These are phyloP conservation scores for Erythrophleum fordii DNA, from an alignment of 306 rosid species.

Conservation along the genomic window DNA sequence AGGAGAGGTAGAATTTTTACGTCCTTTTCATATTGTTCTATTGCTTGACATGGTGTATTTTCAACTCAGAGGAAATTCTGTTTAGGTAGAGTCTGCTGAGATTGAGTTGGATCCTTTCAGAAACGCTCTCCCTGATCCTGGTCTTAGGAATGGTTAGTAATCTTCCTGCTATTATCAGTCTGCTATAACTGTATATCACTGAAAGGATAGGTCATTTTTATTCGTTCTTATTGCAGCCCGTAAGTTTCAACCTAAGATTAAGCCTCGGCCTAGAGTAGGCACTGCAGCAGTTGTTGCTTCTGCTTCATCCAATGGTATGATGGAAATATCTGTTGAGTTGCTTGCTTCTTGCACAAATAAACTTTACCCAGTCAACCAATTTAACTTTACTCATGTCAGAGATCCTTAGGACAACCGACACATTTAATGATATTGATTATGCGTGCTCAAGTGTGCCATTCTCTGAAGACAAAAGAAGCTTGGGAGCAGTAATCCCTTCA, in stretches of 20 bases:
- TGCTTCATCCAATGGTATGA: constrained; percentile 35
- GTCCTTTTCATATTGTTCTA: neutral
- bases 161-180: constrained; percentile 9
- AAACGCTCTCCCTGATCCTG: constrained; percentile 48
- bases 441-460: constrained; percentile 36
- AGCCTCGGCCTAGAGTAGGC: constrained; percentile 55
- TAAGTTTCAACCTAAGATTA: constrained; percentile 66
- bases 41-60: constrained; percentile 29
- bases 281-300: constrained; percentile 36
- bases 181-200: constrained; percentile 1
- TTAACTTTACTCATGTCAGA: constrained; percentile 38
- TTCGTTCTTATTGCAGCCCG: constrained; percentile 42
- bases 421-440: constrained; percentile 31
- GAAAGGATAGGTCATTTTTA: constrained; percentile 28
- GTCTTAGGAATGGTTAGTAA: constrained; percentile 52
- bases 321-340: constrained; percentile 29
- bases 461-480: constrained; percentile 36
- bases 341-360: constrained; percentile 40
- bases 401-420: constrained; percentile 24
- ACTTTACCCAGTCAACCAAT: constrained; percentile 33
- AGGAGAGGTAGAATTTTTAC: constrained; percentile 40
- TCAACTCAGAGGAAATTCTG: constrained; percentile 25
- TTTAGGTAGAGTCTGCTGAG: constrained; percentile 48
- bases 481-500: constrained; percentile 43
- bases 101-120: constrained; percentile 57